Evolutionary conservation across 1,284 basidiomycete species (phyloP).

Genomic region (Pterulicium gracile): DNA sequence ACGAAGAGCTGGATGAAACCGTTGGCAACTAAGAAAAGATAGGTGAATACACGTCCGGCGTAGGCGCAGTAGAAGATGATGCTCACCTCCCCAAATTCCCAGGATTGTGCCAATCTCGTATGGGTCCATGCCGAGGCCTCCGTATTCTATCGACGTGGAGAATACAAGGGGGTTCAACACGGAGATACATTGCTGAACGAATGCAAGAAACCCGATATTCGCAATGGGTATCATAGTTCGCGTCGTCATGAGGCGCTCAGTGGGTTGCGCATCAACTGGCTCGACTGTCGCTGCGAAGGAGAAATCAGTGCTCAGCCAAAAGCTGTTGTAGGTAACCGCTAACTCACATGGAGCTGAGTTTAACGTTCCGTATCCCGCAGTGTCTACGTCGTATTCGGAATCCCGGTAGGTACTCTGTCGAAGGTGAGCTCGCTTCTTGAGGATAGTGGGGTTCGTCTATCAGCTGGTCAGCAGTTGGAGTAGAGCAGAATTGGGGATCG

Average conservation of each 20-base stretch:
- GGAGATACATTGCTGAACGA: slow-evolving; percentile 18
- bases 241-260: slow-evolving; percentile 8
- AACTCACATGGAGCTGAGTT: no score
- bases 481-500: background rate
- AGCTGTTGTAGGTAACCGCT: no score
- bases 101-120: slow-evolving; percentile 22
- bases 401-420: no score
- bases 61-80: no score
- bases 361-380: no score
- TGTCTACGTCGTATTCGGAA: no score
- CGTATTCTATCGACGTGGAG: slow-evolving; percentile 19
- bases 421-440: no score
- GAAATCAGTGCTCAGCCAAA: no score
- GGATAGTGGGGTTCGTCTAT: background rate
- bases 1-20: slow-evolving; percentile 17
- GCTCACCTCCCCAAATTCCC: slow-evolving; percentile 15
- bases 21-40: slow-evolving; percentile 18
- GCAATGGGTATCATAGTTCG: slow-evolving; percentile 9
- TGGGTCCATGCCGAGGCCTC: slow-evolving; percentile 21
- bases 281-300: no score
- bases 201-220: slow-evolving; percentile 16
- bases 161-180: slow-evolving; percentile 22
- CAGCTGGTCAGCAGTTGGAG: background rate
- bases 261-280: no score
- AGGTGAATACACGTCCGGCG: background rate